Base-by-base conservation (phyloP, 257 asterid species). In the Ophiorrhiza pumila region DNA sequence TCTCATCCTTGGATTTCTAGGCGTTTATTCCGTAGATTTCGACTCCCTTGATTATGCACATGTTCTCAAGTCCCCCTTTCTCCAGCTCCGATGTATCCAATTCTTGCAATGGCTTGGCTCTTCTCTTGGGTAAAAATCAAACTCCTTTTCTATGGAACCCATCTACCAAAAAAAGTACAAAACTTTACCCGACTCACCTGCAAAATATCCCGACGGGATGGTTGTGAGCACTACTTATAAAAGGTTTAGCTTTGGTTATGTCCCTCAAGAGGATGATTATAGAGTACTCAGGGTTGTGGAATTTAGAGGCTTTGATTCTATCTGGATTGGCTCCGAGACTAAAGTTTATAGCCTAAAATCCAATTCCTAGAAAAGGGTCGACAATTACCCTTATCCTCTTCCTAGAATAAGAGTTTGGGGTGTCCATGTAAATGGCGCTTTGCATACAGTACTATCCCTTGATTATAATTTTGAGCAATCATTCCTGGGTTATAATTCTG, bases 371-470 rank as follows among this genome's bases (percentile, higher is more conserved):
- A 76, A 71, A 37, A 85, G 22, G 39, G 75, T 86, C 12, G 78
- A 65, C 43, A 62, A 73, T 52, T 89, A 83, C 46, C 85, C 81
- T 17, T 76, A 87, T 31, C 78, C 79, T 41, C 45, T 91, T 32
- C 89, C 87, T 56, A 31, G 82, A 68, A 77, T 62, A 20, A 84
- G 81, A 5, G 80, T 77, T 34, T 85, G 91, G 89, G 88, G 92
- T 5, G 84, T 82, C 53, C 83, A 64, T 73, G 84, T 67, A 0
- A 78, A 80, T 45, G 90, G 86, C 2, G 85, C 84, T 37, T 72
- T 89, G 77, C 91, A 89, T 49, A 87, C 91, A 23, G 52, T 87
- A 7, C 84, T 72, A 17, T 43, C 43, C 0, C 74, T 27, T 4
- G 78, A 68, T 27, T 69, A 76, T 5, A 4, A 76, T 7, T 7